Evolutionary conservation across 495 filamentous ascomycete genomes (phyloP).

Genomic region (Penicillium steckii): DNA sequence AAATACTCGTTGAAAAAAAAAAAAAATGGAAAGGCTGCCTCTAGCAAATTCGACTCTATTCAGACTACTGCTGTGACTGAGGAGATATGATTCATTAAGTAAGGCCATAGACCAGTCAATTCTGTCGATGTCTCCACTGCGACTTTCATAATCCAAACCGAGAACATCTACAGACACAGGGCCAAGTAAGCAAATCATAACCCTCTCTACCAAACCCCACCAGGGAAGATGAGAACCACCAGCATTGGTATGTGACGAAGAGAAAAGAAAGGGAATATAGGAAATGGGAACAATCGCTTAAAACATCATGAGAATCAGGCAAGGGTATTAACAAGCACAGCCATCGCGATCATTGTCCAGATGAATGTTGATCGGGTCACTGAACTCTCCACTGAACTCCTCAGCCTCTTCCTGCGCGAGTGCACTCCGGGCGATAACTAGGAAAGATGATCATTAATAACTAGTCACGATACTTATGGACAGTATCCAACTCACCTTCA

Average conservation of each 20-base stretch:
- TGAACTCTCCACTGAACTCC: conserved; percentile 88
- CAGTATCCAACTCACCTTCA: conserved; percentile 62
- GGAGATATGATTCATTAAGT: conserved; percentile 1
- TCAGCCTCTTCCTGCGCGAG: conserved; percentile 95
- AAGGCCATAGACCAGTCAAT: neutral
- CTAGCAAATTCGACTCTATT: too few relatives aligned
- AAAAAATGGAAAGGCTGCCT: too few relatives aligned
- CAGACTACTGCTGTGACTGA: too few relatives aligned
- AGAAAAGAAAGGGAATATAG: conserved; percentile 10
- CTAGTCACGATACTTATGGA: neutral
- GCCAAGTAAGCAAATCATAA: conserved; percentile 10
- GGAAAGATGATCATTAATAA: conserved; percentile 7
- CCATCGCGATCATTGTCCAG: conserved; percentile 87
- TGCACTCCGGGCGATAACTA: conserved; percentile 96
- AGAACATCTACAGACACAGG: conserved; percentile 23
- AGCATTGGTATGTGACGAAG: conserved; percentile 12
- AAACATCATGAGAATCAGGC: conserved; percentile 28
- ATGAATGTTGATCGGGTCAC: conserved; percentile 96
- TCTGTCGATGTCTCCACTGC: neutral
- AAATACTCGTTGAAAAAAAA: too few relatives aligned
- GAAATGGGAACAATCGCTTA: conserved; percentile 21
- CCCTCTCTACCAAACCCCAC: conserved; percentile 20
- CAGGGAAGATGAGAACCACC: conserved; percentile 13
- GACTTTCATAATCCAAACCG: neutral
- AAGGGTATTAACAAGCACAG: conserved; percentile 73